These are phyloP conservation scores for Auricularia sp. DNA, from an alignment of 768 basidiomycete species.

Conservation along the genomic window DNA sequence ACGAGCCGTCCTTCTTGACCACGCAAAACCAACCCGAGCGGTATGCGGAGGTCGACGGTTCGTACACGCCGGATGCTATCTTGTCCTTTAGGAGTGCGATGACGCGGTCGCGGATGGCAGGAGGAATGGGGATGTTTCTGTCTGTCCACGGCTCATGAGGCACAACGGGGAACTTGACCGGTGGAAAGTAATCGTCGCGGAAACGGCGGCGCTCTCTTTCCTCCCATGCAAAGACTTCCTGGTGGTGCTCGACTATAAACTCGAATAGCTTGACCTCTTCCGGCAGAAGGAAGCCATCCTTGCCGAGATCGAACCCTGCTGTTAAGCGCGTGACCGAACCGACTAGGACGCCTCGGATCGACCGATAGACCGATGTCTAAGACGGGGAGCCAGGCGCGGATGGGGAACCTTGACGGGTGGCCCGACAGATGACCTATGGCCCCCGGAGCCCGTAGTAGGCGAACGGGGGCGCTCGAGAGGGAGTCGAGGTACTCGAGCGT, in stretches of 20 bases:
- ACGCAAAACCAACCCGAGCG: conserved; percentile 32
- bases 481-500: too few relatives aligned
- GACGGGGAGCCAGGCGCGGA: too few relatives aligned
- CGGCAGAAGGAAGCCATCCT: conserved; percentile 20
- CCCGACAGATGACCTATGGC: too few relatives aligned
- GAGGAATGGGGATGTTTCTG: not conserved
- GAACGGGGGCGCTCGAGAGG: too few relatives aligned
- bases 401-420: too few relatives aligned
- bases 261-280: conserved; percentile 18
- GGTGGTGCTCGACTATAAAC: not conserved
- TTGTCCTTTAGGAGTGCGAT: conserved; percentile 24
- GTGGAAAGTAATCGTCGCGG: conserved; percentile 3
- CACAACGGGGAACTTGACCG: not conserved
- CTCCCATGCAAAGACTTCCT: conserved; percentile 29
- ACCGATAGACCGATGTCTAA: too few relatives aligned
- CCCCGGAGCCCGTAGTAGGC: too few relatives aligned
- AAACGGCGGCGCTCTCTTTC: conserved; percentile 28
- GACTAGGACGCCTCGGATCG: too few relatives aligned
- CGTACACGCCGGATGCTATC: conserved; percentile 29
- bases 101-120: conserved; percentile 9
- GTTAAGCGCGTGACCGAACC: too few relatives aligned
- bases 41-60: conserved; percentile 30
- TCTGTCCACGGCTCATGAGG: conserved; percentile 4
- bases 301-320: conserved; percentile 7
- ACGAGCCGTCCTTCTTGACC: conserved; percentile 28